Evolutionary conservation across 176 grass and related monocot genomes (phyloP).

Genomic region (Saccharum officinarum): DNA sequence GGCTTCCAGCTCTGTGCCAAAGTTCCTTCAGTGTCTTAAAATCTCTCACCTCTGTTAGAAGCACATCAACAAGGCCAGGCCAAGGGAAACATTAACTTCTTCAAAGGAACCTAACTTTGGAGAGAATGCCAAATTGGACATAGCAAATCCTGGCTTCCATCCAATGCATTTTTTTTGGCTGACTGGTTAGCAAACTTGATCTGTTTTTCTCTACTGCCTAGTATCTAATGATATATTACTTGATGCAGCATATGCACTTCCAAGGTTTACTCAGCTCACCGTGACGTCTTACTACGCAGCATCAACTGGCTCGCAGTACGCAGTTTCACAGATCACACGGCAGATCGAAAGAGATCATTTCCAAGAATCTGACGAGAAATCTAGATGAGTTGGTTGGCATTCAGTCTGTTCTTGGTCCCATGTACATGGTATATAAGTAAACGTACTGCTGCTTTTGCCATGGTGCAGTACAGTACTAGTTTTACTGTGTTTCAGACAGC

Average conservation of each 20-base stretch:
- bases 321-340: constrained; percentile 73
- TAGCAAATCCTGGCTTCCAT: not conserved
- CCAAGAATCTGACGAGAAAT: constrained; percentile 36
- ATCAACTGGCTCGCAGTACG: constrained; percentile 73
- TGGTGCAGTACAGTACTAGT: not conserved
- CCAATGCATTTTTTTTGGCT: not conserved
- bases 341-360: constrained; percentile 62
- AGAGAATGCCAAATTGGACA: not conserved
- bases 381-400: constrained; percentile 29
- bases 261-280: constrained; percentile 81
- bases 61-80: not conserved
- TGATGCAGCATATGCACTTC: constrained; percentile 66
- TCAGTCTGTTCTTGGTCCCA: not conserved
- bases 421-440: constrained; percentile 16
- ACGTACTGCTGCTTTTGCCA: not conserved
- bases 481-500: constrained; percentile 6
- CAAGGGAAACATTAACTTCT: not conserved
- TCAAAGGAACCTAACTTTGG: not conserved
- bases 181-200: not conserved
- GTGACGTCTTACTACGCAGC: constrained; percentile 84
- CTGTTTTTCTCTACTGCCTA: not conserved
- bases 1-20: not conserved
- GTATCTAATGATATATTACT: constrained; percentile 2
- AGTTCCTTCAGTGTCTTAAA: not conserved
- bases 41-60: not conserved